phyloP scores from a whole-genome alignment of 2,329 filamentous ascomycete genomes.

The Fusarium proliferatum region DNA sequence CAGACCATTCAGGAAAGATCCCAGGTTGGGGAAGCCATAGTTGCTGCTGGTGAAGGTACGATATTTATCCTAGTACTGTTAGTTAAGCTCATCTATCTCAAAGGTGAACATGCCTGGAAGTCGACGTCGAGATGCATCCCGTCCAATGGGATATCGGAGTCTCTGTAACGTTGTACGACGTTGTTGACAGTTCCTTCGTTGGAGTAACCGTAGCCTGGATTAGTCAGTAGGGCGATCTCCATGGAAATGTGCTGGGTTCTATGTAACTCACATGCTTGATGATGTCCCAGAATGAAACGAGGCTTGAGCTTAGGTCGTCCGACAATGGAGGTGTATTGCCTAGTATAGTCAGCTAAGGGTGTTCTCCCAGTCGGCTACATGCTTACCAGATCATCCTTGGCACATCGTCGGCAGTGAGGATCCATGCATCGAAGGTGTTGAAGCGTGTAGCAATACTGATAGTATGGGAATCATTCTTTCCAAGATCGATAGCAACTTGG shows the following conservation, averaged over 20 bases:
- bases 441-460: conserved; percentile 6
- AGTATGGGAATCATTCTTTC: background rate
- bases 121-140: background rate
- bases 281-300: background rate
- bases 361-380: fast-evolving
- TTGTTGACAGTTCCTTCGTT: background rate
- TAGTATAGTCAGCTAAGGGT: background rate
- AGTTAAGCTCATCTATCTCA: fast-evolving
- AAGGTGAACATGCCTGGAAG: background rate
- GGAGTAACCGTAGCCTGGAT: background rate
- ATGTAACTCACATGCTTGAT: background rate
- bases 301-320: conserved; percentile 11
- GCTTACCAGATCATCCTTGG: background rate
- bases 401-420: background rate
- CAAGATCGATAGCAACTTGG: background rate
- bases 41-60: background rate
- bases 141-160: background rate
- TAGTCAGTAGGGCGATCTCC: background rate
- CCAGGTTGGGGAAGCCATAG: background rate
- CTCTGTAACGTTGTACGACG: background rate
- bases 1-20: background rate
- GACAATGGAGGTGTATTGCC: conserved; percentile 1
- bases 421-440: background rate
- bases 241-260: fast-evolving
- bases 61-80: background rate